Percentiles rank a stretch among this genome's conserved stretches.
Conservation (phyloP, 2,329 filamentous ascomycete genomes). For the Penicillium sp. region DNA sequence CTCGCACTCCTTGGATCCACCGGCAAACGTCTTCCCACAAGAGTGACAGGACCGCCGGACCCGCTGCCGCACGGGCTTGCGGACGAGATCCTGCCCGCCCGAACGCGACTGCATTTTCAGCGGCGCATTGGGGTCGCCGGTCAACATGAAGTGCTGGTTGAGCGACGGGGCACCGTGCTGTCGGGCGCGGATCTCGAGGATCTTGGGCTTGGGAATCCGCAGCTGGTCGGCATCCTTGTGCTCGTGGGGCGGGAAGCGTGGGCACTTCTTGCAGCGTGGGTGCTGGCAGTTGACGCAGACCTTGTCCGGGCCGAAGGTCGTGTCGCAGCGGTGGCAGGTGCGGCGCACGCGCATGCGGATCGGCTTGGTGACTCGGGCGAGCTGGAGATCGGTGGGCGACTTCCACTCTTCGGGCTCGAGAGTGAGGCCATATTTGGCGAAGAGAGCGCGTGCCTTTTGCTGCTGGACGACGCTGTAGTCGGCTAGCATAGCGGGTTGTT, state of each 20-base stretch:
- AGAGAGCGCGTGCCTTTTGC: slow-evolving; percentile 45
- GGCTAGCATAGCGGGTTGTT: slow-evolving; percentile 23
- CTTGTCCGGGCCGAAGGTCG: slow-evolving; percentile 69
- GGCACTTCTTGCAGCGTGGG: slow-evolving; percentile 75
- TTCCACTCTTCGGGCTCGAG: slow-evolving; percentile 46
- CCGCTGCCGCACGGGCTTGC: slow-evolving; percentile 69
- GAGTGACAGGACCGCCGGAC: slow-evolving; percentile 74
- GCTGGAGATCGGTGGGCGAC: slow-evolving; percentile 31
- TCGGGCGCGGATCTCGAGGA: slow-evolving; percentile 26
- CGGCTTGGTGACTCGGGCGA: slow-evolving; percentile 45
- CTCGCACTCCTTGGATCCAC: slow-evolving; percentile 61
- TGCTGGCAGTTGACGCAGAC: slow-evolving; percentile 77
- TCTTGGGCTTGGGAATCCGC: slow-evolving; percentile 38
- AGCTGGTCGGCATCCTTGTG: slow-evolving; percentile 53
- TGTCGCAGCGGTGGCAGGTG: slow-evolving; percentile 77
- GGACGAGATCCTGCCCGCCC: slow-evolving; percentile 68
- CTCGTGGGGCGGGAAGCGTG: slow-evolving; percentile 67
- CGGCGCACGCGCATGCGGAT: slow-evolving; percentile 50
- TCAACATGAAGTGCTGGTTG: slow-evolving; percentile 21
- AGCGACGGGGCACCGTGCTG: slow-evolving; percentile 45
- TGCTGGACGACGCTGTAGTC: slow-evolving; percentile 42
- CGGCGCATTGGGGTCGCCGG: slow-evolving; percentile 27
- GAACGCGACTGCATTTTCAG: slow-evolving; percentile 60
- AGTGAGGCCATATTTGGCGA: slow-evolving; percentile 48
- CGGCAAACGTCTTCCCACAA: slow-evolving; percentile 63